Evolutionary conservation across 1,284 basidiomycete genomes (phyloP).

Genomic region (Flammula alnicola): DNA sequence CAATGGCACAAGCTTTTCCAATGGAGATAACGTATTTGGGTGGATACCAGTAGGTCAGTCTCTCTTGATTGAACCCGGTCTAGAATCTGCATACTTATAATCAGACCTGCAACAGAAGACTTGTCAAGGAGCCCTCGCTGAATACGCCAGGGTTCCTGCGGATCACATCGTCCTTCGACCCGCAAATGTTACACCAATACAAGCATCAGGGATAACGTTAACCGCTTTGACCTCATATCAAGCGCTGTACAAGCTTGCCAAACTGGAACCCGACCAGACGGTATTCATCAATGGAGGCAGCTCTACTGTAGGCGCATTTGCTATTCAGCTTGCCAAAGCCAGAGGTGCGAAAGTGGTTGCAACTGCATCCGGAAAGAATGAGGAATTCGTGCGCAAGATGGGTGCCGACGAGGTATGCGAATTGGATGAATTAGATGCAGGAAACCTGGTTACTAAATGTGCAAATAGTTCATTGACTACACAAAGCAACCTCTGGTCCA

Average conservation of each 20-base stretch:
- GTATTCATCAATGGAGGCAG: constrained; percentile 73
- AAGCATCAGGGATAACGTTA: constrained; percentile 63
- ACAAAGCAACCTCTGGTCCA: constrained; percentile 49
- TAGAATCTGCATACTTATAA: no score
- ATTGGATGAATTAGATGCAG: no score
- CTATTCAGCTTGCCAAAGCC: constrained; percentile 68
- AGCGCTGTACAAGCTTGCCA: constrained; percentile 45
- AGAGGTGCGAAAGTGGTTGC: constrained; percentile 59
- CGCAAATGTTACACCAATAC: constrained; percentile 45
- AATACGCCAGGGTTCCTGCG: constrained; percentile 54
- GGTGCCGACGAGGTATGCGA: constrained; percentile 47
- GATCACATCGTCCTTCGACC: constrained; percentile 51
- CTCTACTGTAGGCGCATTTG: constrained; percentile 63
- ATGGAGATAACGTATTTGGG: constrained; percentile 68
- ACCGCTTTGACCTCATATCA: constrained; percentile 62
- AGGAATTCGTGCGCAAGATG: constrained; percentile 39
- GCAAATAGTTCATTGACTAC: constrained; percentile 59
- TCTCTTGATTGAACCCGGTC: no score
- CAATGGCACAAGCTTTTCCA: constrained; percentile 52
- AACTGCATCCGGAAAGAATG: constrained; percentile 58
- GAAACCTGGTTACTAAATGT: background rate
- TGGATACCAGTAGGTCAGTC: constrained; percentile 16
- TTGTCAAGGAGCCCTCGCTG: constrained; percentile 54
- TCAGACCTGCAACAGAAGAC: constrained; percentile 30
- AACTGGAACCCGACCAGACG: constrained; percentile 49